Base-by-base conservation (phyloP, 202 grass and related monocot genomes). In the Hordeum pubiflorum region DNA sequence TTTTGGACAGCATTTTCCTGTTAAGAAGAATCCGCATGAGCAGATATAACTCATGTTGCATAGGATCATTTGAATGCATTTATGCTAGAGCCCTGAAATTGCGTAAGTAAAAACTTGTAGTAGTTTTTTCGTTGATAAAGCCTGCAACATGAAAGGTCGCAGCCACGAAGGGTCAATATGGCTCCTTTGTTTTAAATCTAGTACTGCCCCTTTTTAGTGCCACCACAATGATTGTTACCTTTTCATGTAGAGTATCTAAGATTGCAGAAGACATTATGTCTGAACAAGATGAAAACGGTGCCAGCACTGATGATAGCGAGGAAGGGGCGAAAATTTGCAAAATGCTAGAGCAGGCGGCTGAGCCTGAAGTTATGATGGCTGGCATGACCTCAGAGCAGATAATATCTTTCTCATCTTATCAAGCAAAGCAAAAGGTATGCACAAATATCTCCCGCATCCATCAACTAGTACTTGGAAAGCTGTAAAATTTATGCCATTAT, bases 301-400 rank as follows among this genome's bases (percentile, higher is more conserved):
- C 79, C 59, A 87, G 57, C 37, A 24, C 74, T 23, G 86, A 94
- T 76, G 89, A 84, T 32, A 64, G 74, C 22, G 92, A 91, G 27
- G 95, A 98, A 85, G 92, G 90, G 69, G 90, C 95, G 46, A 89
- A 91, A 79, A 82, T 98, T 74, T 89, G 21, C 46, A 88, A 93
- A 82, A 87, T 94, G 67, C 81, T 98, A 62, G 90, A 95, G 88
- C 58, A 58, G 69, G 58, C 92, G 32, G 95, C 95, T 80, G 95
- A 98, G 23, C 92, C 95, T 74, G 95, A 98, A 86, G 74, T 94
- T 79, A 79, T 97, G 76, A 87, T 94, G 88, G 92, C 92, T 32
- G 92, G 67, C 67, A 86, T 98, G 95, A 88, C 72, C n/a, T 84
- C 84, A 58, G 90, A 98, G 41, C 95, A 93, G 78, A 82, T 94